phyloP scores from a whole-genome alignment of 2,329 filamentous ascomycete genomes.

The Fusarium multiceps region DNA sequence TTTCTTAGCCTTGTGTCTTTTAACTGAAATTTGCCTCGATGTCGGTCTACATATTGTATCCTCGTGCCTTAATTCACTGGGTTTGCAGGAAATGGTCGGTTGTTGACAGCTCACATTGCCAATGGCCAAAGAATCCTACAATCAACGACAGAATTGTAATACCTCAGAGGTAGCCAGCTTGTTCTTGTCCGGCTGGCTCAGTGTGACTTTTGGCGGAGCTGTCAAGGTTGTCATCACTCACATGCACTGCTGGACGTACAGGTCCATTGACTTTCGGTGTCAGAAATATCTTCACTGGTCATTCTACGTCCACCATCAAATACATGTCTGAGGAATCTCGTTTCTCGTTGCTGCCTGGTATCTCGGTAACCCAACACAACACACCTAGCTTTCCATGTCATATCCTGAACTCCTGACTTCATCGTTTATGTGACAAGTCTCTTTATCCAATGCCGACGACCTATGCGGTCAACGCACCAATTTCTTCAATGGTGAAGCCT shows the following conservation, averaged over 20 bases:
- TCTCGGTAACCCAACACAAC: constrained; percentile 37
- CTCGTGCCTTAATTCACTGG: not conserved
- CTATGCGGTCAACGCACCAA: constrained; percentile 44
- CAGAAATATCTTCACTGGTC: not conserved
- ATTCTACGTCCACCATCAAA: not conserved
- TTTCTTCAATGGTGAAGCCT: constrained; percentile 75
- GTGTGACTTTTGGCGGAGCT: not conserved
- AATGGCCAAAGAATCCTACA: not conserved
- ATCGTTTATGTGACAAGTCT: constrained; percentile 16
- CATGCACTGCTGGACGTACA: not conserved
- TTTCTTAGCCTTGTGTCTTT: constrained; percentile 41
- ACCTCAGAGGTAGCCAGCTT: not conserved
- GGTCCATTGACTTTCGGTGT: not conserved
- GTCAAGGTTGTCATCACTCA: not conserved
- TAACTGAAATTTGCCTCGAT: constrained; percentile 32
- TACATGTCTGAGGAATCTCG: constrained; percentile 6
- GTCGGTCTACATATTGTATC: not conserved
- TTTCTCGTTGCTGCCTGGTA: constrained; percentile 38
- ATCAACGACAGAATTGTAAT: not conserved
- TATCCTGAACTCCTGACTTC: constrained; percentile 28
- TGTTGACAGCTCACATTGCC: not conserved
- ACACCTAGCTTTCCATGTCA: constrained; percentile 30
- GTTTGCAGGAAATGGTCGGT: not conserved
- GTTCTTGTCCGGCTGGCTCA: not conserved
- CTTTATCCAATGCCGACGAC: constrained; percentile 8